Evolutionary conservation across 2,329 filamentous ascomycete species (phyloP), one percentile per base, ranked within the genome.

Genomic region (Aspergillus vadensis): DNA sequence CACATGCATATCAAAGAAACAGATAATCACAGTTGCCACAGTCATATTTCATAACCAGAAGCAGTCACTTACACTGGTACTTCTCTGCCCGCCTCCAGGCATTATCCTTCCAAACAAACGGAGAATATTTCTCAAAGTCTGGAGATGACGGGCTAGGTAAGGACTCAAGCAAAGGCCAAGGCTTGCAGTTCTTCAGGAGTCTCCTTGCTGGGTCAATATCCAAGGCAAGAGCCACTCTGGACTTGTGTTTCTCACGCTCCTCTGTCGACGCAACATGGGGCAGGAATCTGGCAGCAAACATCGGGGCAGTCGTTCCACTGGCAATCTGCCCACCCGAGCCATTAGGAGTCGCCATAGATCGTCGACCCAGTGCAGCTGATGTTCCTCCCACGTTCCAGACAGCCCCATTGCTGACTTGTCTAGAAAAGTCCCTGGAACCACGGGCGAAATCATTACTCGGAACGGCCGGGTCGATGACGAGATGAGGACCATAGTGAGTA

Each of bases 301-400:
- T 75, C 5, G 88, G 89, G 41, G 91, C 91, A 70, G 87, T 91
- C 1, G 89, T 90, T 30, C 90, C 86, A 70, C 87, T 90, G 56
- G 85, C 85, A n/a, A 91, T 70, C 54, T 88, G 76, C 25, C 84
- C 84, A 25, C 88, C 88, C 60, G 83, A 83, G 1, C 88, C 89
- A 73, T 89, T 82, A 50, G 88, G 79, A 19, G 88, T 68, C 5
- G 75, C 77, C 52, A 75, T 65, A 17, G 81, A 65, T 27, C 74
- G 72, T 47, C 69, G 79, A 15, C 81, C 78, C 25, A 79, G 79
- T 7, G 80, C 78, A n/a, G 86, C 84, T 53, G 85, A 84, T 9
- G 85, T 72, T n/a, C 90, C 89, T 25, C 91, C 90, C 10, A 95
- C 87, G 17, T 87, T 85, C 91, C 91, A 96, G 17, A 94, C 82